A percentile compares a stretch with the other conserved stretches of the same genome.
Evolutionary conservation across 129 eudicot genomes (phyloP).

Genomic region (carrot (Daucus carota)): DNA sequence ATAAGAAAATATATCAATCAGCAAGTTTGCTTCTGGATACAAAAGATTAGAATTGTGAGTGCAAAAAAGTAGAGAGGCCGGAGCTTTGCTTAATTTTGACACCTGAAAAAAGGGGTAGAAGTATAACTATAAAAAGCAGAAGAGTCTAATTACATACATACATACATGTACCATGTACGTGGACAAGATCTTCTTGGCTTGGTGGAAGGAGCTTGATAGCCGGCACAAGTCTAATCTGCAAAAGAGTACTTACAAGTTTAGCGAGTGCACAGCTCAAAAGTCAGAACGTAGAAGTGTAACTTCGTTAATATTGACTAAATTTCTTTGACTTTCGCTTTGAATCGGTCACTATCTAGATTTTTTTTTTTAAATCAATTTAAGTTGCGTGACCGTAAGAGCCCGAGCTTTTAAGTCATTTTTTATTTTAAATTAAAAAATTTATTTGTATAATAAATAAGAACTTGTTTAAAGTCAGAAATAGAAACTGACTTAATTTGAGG

Average conservation of each 20-base stretch:
- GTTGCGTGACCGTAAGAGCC: too few relatives aligned
- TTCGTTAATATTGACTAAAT: not conserved
- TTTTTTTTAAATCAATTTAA: too few relatives aligned
- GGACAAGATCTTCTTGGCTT: not conserved
- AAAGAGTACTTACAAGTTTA: not conserved
- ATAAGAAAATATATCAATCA: too few relatives aligned
- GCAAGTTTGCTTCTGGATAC: not conserved
- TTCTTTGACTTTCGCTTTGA: not conserved
- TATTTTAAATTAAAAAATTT: too few relatives aligned
- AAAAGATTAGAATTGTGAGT: not conserved
- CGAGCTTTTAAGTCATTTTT: too few relatives aligned
- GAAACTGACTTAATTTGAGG: too few relatives aligned
- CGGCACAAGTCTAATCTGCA: too few relatives aligned
- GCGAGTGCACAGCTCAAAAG: not conserved
- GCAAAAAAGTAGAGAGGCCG: not conserved
- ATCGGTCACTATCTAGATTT: not conserved
- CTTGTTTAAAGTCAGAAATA: too few relatives aligned
- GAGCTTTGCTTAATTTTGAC: not conserved
- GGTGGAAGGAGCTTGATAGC: not conserved
- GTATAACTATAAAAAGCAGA: not conserved
- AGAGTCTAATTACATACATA: not conserved
- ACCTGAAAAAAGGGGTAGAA: not conserved
- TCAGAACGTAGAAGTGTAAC: not conserved
- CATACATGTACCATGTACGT: not conserved
- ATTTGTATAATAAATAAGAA: too few relatives aligned